Evolutionary conservation across 352 stramenopile genomes (phyloP), one percentile per base, ranked within the genome.

Genomic region (Aphanomyces euteiches): DNA sequence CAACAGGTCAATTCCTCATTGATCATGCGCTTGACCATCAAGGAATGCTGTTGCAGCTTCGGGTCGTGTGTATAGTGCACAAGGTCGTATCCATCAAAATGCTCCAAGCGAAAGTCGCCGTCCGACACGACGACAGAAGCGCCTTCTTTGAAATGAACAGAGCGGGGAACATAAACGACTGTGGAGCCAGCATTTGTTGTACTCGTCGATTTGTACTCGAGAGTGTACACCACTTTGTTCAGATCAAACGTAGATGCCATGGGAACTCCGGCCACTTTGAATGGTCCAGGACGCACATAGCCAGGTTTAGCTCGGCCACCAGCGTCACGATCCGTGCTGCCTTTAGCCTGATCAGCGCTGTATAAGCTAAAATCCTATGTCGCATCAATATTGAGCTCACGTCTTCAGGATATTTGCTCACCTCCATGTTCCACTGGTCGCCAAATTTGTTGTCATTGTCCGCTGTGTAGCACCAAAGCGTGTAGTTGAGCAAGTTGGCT

Each of bases 391-490:
- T 6, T 36, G 47, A 17, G 8, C n/a, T 43, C n/a, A 68, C 3
- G 0, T 5, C 39, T 63, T 13, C 43, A 19, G 13, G 13, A 53
- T 19, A n/a, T 53, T 2, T 19, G 45, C 45, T 34, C 7, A 69
- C 63, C 50, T 96, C 89, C 7, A 86, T 58, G 78, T 96, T 96
- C 89, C 89, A 96, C 56, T 84, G 71, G 53, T 96, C 89, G 28
- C 89, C 88, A 41, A 28, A 28, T 28, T 28, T 28, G 75, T 95
- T 87, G 67, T 65, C 80, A 67, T 96, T 95, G 54, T 85, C 76
- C 5, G 87, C 80, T 38, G 86, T 82, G 79, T 97, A 97, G 64
- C 85, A 95, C 91, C 90, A 97, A 13, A 97, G 72, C 47, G 89
- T 96, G 73, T 92, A 97, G 56, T 78, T 90, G 12, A 94, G 67